phyloP scores from a whole-genome alignment of 306 rosid genomes.

The Elaeagnus macrophylla region DNA sequence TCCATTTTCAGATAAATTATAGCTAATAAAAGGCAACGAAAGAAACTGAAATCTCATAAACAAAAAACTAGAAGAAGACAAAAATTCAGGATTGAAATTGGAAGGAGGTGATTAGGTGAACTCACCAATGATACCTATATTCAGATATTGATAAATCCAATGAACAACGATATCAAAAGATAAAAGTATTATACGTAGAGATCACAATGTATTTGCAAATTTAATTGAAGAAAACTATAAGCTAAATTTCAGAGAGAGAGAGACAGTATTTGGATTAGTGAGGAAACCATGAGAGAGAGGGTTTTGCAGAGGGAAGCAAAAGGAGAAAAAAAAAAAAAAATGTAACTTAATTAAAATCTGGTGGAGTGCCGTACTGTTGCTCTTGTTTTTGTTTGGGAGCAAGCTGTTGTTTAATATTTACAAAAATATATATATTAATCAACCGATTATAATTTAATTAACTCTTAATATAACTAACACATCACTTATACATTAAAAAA shows the following conservation, averaged over 20 bases:
- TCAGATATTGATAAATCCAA: conserved; percentile 20
- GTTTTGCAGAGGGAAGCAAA: conserved; percentile 31
- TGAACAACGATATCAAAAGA: conserved; percentile 9
- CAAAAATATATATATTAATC: no score
- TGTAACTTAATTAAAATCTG: background rate
- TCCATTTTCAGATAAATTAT: conserved; percentile 14
- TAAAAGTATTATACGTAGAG: conserved; percentile 3
- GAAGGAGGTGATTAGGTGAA: conserved; percentile 14
- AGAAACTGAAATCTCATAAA: conserved; percentile 8
- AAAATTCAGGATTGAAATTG: background rate
- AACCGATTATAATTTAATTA: no score
- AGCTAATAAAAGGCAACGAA: conserved; percentile 11
- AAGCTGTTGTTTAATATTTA: no score
- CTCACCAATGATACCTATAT: conserved; percentile 34
- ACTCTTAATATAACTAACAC: no score
- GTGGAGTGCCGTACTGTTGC: no score
- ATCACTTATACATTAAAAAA: no score
- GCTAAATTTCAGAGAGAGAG: conserved; percentile 20
- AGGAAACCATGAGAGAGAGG: conserved; percentile 35
- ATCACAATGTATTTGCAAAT: conserved; percentile 44
- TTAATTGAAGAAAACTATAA: conserved; percentile 22
- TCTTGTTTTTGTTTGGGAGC: no score
- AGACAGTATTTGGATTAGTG: conserved; percentile 40
- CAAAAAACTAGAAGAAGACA: conserved; percentile 1
- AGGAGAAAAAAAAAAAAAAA: conserved; percentile 44